Evolutionary conservation across 129 eudicot genomes (phyloP), one percentile per base, ranked within the genome.

Genomic region (Flaveria sonorensis): DNA sequence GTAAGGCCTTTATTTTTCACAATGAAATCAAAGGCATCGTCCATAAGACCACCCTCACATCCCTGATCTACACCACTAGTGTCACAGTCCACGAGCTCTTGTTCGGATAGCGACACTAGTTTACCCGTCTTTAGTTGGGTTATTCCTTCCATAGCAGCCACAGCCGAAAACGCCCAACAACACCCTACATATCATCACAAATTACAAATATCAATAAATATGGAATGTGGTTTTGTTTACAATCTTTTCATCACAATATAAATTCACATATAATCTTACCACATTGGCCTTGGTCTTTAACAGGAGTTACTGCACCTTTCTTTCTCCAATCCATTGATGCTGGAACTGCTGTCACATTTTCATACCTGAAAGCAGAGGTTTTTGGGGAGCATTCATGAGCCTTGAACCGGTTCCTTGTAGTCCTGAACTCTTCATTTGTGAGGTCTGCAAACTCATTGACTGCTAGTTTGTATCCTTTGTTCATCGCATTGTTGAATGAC

Each of bases 401-500:
- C 70, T 28, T 43, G 76, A 78, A 78, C 12, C 81, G 36, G 42
- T 77, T 67, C 64, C 73, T 78, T 59, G 61, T 42, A 24, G 52
- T 48, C 24, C 19, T 79, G 72, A 79, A 79, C 77, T 79, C 83
- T 61, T 79, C 47, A 10, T 79, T 79, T 46, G 83, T 79, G 36
- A 78, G 82, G 71, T 78, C 76, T 15, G 82, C 76, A 60, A 78
- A 78, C 50, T 78, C 76, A 46, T 78, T 78, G 63, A 78, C 82
- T 11, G 82, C 76, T 69, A 78, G 59, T 28, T 59, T 78, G 75
- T 78, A 78, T 5, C 51, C 70, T 48, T 78, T 77, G 26, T 67
- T 67, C 74, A 53, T 68, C 11, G 68, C 81, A 10, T 55, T 81
- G 81, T 81, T 81, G 40, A 81, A 81, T 39, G 85, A 70, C 19